A percentile compares a stretch with the other conserved stretches of the same genome.
These are phyloP conservation scores for Yarrowia bubula DNA, from an alignment of 805 yeast species.

Conservation along the genomic window DNA sequence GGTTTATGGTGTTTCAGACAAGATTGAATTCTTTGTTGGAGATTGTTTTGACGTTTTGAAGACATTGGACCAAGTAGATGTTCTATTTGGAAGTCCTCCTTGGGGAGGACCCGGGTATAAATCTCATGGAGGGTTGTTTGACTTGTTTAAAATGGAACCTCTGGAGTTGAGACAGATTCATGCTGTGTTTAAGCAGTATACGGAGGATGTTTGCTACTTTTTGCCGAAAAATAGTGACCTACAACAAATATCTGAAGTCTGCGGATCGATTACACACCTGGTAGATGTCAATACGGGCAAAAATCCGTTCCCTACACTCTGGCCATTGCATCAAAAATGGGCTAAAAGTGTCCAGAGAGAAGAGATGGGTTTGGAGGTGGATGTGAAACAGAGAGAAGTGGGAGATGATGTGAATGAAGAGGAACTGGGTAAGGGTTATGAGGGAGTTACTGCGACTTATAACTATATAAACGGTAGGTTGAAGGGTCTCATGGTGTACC, in stretches of 20 bases:
- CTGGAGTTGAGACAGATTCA: slow-evolving; percentile 29
- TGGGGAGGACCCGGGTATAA: slow-evolving; percentile 79
- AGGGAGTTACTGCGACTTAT: background rate
- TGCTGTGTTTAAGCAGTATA: slow-evolving; percentile 24
- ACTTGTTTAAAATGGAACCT: slow-evolving; percentile 26
- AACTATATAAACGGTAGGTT: background rate
- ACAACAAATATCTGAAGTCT: slow-evolving; percentile 27
- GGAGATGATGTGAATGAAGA: background rate
- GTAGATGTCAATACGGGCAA: background rate
- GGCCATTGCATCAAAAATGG: background rate
- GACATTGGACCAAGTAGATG: slow-evolving; percentile 41
- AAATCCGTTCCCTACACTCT: background rate
- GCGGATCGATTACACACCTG: background rate
- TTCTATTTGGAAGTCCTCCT: slow-evolving; percentile 75
- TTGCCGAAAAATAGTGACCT: slow-evolving; percentile 33
- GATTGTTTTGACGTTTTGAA: slow-evolving; percentile 48
- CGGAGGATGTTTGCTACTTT: slow-evolving; percentile 31
- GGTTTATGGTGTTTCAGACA: slow-evolving; percentile 56
- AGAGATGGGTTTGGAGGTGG: background rate
- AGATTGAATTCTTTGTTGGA: slow-evolving; percentile 48
- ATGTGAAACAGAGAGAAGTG: background rate
- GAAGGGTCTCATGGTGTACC: background rate
- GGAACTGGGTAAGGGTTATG: background rate
- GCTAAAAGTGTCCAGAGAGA: background rate
- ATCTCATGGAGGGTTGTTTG: slow-evolving; percentile 28